phyloP scores from a whole-genome alignment of 148 eudicot species.

The Cornus florida region DNA sequence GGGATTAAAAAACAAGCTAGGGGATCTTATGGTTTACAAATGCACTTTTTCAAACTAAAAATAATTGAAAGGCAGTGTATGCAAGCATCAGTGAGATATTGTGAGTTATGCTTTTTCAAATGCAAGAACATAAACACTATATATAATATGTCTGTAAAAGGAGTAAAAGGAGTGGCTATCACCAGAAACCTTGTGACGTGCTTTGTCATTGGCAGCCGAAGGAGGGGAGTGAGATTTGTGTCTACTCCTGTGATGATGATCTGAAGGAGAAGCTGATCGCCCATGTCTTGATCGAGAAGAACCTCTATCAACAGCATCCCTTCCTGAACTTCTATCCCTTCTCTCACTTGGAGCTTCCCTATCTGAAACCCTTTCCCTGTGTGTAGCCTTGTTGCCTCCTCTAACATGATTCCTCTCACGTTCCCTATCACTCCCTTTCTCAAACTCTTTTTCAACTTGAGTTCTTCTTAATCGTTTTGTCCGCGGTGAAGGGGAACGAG shows the following conservation, averaged over 20 bases:
- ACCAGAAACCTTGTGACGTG: conserved; percentile 90
- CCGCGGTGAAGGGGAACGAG: conserved; percentile 74
- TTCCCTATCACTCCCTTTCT: conserved; percentile 46
- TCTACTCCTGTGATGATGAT: conserved; percentile 57
- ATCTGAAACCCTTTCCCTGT: conserved; percentile 49
- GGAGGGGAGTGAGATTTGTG: conserved; percentile 72
- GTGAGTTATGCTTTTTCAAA: background rate
- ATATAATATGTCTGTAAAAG: conserved; percentile 7
- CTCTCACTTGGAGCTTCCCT: conserved; percentile 38
- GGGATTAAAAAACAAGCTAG: background rate
- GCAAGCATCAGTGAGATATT: background rate
- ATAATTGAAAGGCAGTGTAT: conserved; percentile 11
- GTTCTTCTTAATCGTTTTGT: conserved; percentile 63
- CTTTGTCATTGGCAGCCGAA: conserved; percentile 45
- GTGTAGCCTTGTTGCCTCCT: conserved; percentile 43
- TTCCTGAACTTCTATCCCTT: conserved; percentile 51
- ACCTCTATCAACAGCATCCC: conserved; percentile 48
- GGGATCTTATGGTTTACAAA: background rate
- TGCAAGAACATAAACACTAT: background rate
- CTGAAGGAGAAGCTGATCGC: conserved; percentile 63
- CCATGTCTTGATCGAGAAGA: conserved; percentile 60
- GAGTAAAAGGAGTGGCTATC: conserved; percentile 57
- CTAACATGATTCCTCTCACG: conserved; percentile 37
- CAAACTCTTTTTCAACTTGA: conserved; percentile 56
- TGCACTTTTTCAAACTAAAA: background rate